Percentiles rank a stretch among this genome's conserved stretches.
Conservation (phyloP, 108 stramenopile genomes). For the Nannochloropsis oceanica region DNA sequence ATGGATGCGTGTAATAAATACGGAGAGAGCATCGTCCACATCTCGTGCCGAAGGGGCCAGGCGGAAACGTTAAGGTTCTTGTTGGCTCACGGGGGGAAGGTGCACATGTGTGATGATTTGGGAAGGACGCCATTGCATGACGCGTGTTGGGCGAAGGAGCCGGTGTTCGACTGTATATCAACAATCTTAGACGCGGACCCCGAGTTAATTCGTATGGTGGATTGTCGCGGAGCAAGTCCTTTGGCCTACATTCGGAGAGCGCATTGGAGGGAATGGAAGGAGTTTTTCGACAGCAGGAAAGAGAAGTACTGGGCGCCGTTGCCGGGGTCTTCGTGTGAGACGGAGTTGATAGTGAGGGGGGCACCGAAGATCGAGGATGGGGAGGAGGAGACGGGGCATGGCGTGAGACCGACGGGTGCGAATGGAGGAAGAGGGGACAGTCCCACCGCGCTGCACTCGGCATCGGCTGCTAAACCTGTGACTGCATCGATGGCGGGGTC, state of each 20-base stretch:
- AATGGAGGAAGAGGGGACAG: neutral
- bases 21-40: conserved; percentile 15
- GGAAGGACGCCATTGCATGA: conserved; percentile 39
- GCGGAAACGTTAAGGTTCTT: conserved; percentile 11
- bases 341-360: no score
- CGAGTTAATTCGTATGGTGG: conserved; percentile 47
- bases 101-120: conserved; percentile 29
- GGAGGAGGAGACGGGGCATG: neutral
- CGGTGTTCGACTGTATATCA: conserved; percentile 31
- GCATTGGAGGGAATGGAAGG: conserved; percentile 49
- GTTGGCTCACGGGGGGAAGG: conserved; percentile 27
- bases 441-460: neutral
- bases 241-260: conserved; percentile 55
- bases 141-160: conserved; percentile 37
- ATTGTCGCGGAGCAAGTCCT: conserved; percentile 56
- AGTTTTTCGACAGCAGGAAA: conserved; percentile 42
- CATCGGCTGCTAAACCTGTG: neutral
- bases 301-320: conserved; percentile 45
- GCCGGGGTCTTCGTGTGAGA: neutral
- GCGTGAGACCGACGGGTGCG: neutral
- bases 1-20: conserved; percentile 71
- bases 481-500: neutral
- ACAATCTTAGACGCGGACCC: conserved; percentile 39
- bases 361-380: no score
- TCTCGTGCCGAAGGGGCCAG: neutral